Evolutionary conservation across 495 filamentous ascomycete species (phyloP).

Genomic region (Pyrenula massariospora): DNA sequence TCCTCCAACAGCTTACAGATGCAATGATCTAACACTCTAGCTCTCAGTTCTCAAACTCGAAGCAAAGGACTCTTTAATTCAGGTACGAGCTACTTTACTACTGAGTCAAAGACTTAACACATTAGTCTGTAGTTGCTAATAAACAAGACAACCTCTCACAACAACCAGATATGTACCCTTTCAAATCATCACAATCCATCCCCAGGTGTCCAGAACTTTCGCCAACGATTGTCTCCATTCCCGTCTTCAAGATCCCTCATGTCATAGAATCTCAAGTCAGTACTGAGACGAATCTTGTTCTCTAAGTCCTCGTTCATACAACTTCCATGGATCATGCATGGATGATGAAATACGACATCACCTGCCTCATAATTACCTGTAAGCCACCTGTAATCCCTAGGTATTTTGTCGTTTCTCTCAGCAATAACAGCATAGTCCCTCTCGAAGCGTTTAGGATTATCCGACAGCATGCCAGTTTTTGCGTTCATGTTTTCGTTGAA

Average conservation of each 20-base stretch:
- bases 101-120: no score
- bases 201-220: constrained; percentile 12
- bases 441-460: neutral
- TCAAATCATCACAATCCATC: constrained; percentile 14
- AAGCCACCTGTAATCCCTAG: constrained; percentile 23
- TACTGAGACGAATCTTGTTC: constrained; percentile 32
- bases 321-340: constrained; percentile 35
- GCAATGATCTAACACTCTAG: no score
- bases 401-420: neutral
- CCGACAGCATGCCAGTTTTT: constrained; percentile 2
- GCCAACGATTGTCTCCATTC: constrained; percentile 19
- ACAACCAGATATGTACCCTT: no score
- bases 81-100: no score
- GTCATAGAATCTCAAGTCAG: constrained; percentile 34
- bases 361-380: constrained; percentile 36
- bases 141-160: no score
- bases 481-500: constrained; percentile 14
- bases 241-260: constrained; percentile 14
- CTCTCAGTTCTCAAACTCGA: no score
- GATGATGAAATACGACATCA: constrained; percentile 42
- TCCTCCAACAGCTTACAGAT: no score
- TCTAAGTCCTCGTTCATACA: constrained; percentile 34
- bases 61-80: no score
- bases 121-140: no score
- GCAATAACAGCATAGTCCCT: neutral